These are phyloP conservation scores for Senna tora DNA, from an alignment of 306 rosid genomes.

Conservation along the genomic window DNA sequence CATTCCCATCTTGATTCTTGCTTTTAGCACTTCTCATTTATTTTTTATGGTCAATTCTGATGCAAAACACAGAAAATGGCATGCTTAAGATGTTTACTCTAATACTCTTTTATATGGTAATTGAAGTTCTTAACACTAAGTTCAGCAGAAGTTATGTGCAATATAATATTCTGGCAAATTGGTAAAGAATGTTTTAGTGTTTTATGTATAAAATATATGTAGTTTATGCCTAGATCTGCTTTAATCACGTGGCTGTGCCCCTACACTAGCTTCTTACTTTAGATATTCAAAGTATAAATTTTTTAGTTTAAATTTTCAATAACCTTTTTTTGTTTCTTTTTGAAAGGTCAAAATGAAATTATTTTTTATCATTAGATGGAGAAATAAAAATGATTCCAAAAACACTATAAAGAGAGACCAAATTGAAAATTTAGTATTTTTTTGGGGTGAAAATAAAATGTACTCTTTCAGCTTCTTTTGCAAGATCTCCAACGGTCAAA, in stretches of 20 bases:
- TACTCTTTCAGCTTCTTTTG: too few relatives aligned
- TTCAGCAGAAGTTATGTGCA: not conserved
- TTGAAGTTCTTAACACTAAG: not conserved
- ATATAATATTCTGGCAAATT: not conserved
- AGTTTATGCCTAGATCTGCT: conserved; percentile 4
- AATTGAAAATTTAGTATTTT: too few relatives aligned
- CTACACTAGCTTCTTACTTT: not conserved
- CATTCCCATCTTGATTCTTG: conserved; percentile 7
- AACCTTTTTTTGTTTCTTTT: too few relatives aligned
- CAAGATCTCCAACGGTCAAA: not conserved
- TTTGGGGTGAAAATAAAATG: too few relatives aligned
- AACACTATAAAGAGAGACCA: too few relatives aligned
- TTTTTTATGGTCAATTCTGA: not conserved
- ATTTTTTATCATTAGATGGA: too few relatives aligned
- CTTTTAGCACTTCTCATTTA: not conserved
- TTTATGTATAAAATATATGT: not conserved
- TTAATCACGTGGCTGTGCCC: not conserved
- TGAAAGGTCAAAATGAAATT: too few relatives aligned
- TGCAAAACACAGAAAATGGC: not conserved
- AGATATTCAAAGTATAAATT: too few relatives aligned
- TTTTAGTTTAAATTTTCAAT: too few relatives aligned
- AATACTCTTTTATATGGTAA: not conserved
- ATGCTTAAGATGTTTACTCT: not conserved
- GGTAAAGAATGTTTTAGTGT: not conserved
- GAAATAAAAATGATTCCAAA: too few relatives aligned